Base-by-base conservation (phyloP, 441 rosid species). In the Melastoma candidum region DNA sequence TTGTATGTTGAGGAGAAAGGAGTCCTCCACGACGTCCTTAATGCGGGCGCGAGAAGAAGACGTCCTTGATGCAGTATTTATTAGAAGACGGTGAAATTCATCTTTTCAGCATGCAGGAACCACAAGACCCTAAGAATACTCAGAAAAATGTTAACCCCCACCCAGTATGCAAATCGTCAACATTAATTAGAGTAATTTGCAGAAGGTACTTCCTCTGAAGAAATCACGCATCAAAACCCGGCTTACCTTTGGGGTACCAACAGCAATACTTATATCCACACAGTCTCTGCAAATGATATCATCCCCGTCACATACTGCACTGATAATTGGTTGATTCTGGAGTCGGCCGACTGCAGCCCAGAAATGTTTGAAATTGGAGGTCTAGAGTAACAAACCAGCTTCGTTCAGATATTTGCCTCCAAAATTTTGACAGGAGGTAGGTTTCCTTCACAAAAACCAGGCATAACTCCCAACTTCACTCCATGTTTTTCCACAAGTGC, bases 1-100 rank as follows among this genome's bases (percentile, higher is more conserved):
- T 87, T 73, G 85, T 61, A 88, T 63, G 68, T 88, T 95, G 22
- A 92, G 92, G 32, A 92, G 89, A 56, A 92, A 84, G 12, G 97
- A 95, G 62, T 88, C 98, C 81, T 88, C 97, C 24, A 88, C 90
- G 1, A 92, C 86, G 61, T 92, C 98, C 67, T 92, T 92, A 60
- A 88, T 92, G 36, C 95, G 22, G 95, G 9, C 95, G 94, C 77
- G 88, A 69, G 89, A 88, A 92, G 72, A 80, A 84, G 53, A 88
- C 98, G 0, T 96, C 97, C 85, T 92, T 97, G 85, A 96, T 88
- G 56, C 98, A 96, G 66, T 88, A 67, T 83, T 72, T 92, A 85
- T 79, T 92, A 96, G 11, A 92, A 83, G 51, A 82, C 94, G 22
- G 96, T 96, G 67, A 92, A 92, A 67, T 92, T 82, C 96, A 92